These are phyloP conservation scores for Artemisia annua DNA, from an alignment of 129 eudicot genomes.

Conservation along the genomic window DNA sequence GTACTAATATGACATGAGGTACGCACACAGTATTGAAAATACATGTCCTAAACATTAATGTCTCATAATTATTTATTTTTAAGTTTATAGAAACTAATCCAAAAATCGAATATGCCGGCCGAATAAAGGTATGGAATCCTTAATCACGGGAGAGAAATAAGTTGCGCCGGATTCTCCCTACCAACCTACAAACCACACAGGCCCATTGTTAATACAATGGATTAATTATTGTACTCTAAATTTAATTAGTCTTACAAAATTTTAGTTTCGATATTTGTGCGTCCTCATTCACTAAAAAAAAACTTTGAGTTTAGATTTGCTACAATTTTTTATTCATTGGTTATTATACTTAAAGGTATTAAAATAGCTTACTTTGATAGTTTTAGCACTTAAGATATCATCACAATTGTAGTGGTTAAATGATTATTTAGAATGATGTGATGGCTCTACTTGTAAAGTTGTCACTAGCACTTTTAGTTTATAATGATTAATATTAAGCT, in stretches of 20 bases:
- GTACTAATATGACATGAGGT: too few relatives aligned
- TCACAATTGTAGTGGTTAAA: background rate
- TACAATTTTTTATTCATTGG: background rate
- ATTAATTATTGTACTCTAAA: too few relatives aligned
- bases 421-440: background rate
- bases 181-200: slow-evolving; percentile 37
- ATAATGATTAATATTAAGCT: too few relatives aligned
- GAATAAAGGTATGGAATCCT: slow-evolving; percentile 22
- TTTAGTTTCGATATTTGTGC: slow-evolving; percentile 31
- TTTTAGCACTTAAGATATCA: slow-evolving; percentile 1
- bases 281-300: slow-evolving; percentile 24
- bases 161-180: slow-evolving; percentile 44
- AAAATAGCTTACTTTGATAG: background rate
- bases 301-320: slow-evolving; percentile 18
- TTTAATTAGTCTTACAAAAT: slow-evolving; percentile 22
- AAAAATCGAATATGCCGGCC: slow-evolving; percentile 22
- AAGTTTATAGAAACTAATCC: too few relatives aligned
- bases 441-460: too few relatives aligned
- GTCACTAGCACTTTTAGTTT: too few relatives aligned
- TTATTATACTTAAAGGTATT: background rate
- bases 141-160: slow-evolving; percentile 30
- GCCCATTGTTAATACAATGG: slow-evolving; percentile 12
- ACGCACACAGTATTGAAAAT: too few relatives aligned
- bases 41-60: too few relatives aligned
- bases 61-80: too few relatives aligned